Percentiles rank a stretch among this genome's conserved stretches.
Conservation (phyloP, 2,329 filamentous ascomycete genomes). For the Thelonectria blattea region DNA sequence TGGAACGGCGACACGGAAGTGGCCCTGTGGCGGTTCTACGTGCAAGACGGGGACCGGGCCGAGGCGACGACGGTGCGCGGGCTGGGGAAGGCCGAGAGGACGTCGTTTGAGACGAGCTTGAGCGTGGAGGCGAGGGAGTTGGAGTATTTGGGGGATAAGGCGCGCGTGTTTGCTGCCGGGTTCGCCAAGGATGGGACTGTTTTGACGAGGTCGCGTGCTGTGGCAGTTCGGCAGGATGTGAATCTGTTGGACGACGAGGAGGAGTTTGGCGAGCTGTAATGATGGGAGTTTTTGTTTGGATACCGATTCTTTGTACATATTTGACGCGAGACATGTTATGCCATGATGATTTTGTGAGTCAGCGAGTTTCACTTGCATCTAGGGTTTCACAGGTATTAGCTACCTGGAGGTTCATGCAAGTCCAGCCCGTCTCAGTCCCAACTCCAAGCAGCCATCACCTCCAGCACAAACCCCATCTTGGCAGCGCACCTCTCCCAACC, state of each 20-base stretch:
- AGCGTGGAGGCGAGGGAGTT: background rate
- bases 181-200: constrained; percentile 15
- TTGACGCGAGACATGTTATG: constrained; percentile 13
- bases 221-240: constrained; percentile 13
- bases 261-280: constrained; percentile 14
- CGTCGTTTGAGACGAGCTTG: constrained; percentile 21
- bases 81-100: constrained; percentile 12
- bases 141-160: background rate
- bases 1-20: constrained; percentile 28
- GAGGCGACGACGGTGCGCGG: constrained; percentile 11
- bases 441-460: constrained; percentile 2
- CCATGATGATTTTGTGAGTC: constrained; percentile 10
- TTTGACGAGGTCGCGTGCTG: constrained; percentile 5
- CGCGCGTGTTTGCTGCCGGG: constrained; percentile 19
- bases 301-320: constrained; percentile 6
- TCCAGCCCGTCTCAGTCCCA: background rate
- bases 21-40: constrained; percentile 24
- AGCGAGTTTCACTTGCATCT: background rate
- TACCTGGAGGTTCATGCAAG: background rate
- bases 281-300: background rate
- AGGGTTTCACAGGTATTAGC: background rate
- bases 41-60: constrained; percentile 6
- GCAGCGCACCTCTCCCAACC: background rate
- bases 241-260: background rate
- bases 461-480: background rate